Conservation (phyloP, 495 filamentous ascomycete species). For the Lasiosphaeria hispida region DNA sequence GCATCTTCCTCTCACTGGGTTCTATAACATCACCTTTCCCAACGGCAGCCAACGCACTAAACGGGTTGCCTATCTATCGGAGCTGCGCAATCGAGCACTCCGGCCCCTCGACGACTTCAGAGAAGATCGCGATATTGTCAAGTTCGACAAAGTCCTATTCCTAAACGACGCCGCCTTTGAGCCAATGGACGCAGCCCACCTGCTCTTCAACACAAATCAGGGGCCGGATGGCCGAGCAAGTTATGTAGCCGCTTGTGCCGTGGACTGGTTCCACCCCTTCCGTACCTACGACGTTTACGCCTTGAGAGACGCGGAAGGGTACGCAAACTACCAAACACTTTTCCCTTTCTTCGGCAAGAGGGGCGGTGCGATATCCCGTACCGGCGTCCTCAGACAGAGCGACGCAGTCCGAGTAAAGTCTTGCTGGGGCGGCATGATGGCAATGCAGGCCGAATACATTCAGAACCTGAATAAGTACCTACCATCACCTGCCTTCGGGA, state of each 20-base stretch:
- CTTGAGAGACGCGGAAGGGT: conserved; percentile 70
- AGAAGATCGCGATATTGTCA: conserved; percentile 33
- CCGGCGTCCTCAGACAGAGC: conserved; percentile 57
- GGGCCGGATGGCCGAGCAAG: conserved; percentile 54
- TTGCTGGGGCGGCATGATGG: conserved; percentile 83
- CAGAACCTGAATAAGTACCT: conserved; percentile 28
- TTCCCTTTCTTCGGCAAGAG: conserved; percentile 70
- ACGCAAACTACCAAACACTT: conserved; percentile 65
- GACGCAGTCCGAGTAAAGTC: conserved; percentile 72
- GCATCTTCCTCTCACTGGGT: conserved; percentile 48
- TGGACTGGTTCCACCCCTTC: conserved; percentile 73
- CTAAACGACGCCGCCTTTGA: conserved; percentile 75
- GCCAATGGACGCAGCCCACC: conserved; percentile 64
- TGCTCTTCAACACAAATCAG: conserved; percentile 72
- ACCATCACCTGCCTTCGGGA: conserved; percentile 22
- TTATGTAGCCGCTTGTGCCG: conserved; percentile 77
- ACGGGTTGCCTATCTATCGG: conserved; percentile 73
- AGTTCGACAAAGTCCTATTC: conserved; percentile 69
- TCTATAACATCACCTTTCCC: conserved; percentile 59
- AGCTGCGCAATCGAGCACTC: conserved; percentile 72
- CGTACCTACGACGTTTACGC: conserved; percentile 85
- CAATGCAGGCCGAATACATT: conserved; percentile 70
- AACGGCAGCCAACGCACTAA: conserved; percentile 61
- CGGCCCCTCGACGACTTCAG: conserved; percentile 53
- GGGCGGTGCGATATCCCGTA: conserved; percentile 55